Percentiles rank a stretch among this genome's conserved stretches.
These are phyloP conservation scores for Boletus insuetus DNA, from an alignment of 768 basidiomycete species.

Conservation along the genomic window DNA sequence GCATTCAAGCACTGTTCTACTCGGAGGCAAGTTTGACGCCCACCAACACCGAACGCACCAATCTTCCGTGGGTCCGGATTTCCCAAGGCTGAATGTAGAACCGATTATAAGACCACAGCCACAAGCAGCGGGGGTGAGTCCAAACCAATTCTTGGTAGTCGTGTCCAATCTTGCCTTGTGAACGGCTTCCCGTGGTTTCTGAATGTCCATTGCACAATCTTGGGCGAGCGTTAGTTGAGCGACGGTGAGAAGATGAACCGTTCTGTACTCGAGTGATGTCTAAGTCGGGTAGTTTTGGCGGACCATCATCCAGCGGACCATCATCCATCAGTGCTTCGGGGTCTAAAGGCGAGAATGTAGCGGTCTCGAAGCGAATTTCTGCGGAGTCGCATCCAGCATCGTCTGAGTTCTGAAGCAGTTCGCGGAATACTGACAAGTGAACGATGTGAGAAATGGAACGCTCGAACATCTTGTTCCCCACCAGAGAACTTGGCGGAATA, in stretches of 20 bases:
- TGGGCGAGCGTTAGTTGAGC: neutral
- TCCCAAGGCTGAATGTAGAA: neutral
- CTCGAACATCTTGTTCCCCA: neutral
- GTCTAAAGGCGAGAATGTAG: too few relatives aligned
- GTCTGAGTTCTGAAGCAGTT: slow-evolving; percentile 2
- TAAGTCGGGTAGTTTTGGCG: neutral
- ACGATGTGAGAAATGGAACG: neutral
- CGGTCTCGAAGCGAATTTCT: slow-evolving; percentile 1
- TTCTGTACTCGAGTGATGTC: neutral
- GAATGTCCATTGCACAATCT: slow-evolving; percentile 1
- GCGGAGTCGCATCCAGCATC: neutral
- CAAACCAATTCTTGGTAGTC: neutral
- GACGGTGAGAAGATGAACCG: neutral
- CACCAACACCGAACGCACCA: slow-evolving; percentile 1
- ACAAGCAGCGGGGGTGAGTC: neutral
- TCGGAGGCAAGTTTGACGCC: neutral
- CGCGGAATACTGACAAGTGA: neutral
- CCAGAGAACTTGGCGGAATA: slow-evolving; percentile 1
- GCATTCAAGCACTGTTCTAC: neutral
- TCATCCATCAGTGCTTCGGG: neutral
- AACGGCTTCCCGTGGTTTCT: neutral
- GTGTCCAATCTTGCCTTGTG: neutral
- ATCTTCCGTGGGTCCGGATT: neutral
- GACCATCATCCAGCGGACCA: too few relatives aligned
- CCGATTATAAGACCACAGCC: neutral